Conservation (phyloP, 176 grass and related monocot genomes). For the Phoenix dactylifera region DNA sequence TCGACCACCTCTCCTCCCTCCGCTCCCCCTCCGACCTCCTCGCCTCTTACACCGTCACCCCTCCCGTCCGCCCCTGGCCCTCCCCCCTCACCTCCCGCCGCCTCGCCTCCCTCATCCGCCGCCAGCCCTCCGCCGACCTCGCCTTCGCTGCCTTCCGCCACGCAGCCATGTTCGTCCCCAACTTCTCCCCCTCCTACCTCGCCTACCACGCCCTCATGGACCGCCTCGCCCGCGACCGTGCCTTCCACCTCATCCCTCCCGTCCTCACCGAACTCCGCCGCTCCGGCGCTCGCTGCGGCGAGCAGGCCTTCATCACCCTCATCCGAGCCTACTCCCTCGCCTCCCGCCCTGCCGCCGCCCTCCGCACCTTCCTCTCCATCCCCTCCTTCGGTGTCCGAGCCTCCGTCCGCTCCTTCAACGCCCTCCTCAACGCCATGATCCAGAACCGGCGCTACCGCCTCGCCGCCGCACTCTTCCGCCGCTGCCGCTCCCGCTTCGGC, state of each 20-base stretch:
- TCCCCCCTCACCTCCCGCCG: constrained; percentile 16
- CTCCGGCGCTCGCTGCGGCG: constrained; percentile 36
- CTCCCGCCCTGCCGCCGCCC: constrained; percentile 34
- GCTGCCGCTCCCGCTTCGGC: constrained; percentile 33
- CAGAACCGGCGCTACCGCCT: constrained; percentile 40
- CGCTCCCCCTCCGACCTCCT: constrained; percentile 20
- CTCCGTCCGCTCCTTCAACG: constrained; percentile 64
- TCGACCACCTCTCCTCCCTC: constrained; percentile 18
- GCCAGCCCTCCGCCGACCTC: constrained; percentile 3
- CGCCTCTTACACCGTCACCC: constrained; percentile 22
- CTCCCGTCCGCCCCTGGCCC: constrained; percentile 25
- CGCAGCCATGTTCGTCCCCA: constrained; percentile 12
- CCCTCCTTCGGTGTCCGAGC: constrained; percentile 51
- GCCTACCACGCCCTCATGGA: constrained; percentile 21
- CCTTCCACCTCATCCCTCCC: constrained; percentile 22
- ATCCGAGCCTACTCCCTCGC: constrained; percentile 30
- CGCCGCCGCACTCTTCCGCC: constrained; percentile 48
- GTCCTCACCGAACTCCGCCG: constrained; percentile 47
- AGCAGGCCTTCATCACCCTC: constrained; percentile 46
- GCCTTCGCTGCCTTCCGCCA: constrained; percentile 22
- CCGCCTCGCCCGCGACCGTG: constrained; percentile 14
- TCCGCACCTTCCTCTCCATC: constrained; percentile 66
- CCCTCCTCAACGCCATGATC: constrained; percentile 57
- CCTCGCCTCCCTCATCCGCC: constrained; percentile 23
- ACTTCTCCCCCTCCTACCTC: constrained; percentile 16